Evolutionary conservation across 1,284 basidiomycete genomes (phyloP).

Genomic region (Fomes fomentarius): DNA sequence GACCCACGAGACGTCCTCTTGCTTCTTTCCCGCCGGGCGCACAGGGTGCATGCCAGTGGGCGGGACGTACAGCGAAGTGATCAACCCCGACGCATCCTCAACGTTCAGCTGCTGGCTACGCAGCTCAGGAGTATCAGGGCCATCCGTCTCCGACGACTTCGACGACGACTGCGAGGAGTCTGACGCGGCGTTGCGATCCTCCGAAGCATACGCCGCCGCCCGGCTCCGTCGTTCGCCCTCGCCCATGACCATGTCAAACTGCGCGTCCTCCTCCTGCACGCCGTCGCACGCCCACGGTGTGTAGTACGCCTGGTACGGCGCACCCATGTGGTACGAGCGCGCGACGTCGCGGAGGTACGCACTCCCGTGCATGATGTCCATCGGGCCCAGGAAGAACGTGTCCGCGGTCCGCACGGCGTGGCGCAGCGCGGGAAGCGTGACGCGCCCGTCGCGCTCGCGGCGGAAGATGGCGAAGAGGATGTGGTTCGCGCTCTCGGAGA

Average conservation of each 20-base stretch:
- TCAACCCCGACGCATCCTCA: background rate
- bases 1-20: slow-evolving; percentile 8
- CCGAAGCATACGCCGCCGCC: background rate
- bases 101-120: slow-evolving; percentile 6
- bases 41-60: background rate
- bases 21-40: slow-evolving; percentile 3
- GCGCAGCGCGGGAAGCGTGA: slow-evolving; percentile 64
- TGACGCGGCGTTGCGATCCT: no score
- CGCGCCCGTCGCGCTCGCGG: slow-evolving; percentile 51
- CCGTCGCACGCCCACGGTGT: background rate
- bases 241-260: background rate
- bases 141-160: slow-evolving; percentile 12
- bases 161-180: no score
- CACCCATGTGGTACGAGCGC: slow-evolving; percentile 20
- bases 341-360: slow-evolving; percentile 24
- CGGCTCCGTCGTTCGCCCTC: background rate
- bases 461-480: slow-evolving; percentile 66
- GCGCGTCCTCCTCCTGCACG: background rate
- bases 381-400: slow-evolving; percentile 32
- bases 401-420: slow-evolving; percentile 19
- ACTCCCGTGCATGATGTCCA: slow-evolving; percentile 19
- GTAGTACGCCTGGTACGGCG: slow-evolving; percentile 9
- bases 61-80: background rate
- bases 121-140: slow-evolving; percentile 16
- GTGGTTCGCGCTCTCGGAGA: slow-evolving; percentile 60